Percentiles rank a stretch among this genome's conserved stretches.
Conservation (phyloP, 2,329 filamentous ascomycete genomes). For the Aspergillus proliferans region DNA sequence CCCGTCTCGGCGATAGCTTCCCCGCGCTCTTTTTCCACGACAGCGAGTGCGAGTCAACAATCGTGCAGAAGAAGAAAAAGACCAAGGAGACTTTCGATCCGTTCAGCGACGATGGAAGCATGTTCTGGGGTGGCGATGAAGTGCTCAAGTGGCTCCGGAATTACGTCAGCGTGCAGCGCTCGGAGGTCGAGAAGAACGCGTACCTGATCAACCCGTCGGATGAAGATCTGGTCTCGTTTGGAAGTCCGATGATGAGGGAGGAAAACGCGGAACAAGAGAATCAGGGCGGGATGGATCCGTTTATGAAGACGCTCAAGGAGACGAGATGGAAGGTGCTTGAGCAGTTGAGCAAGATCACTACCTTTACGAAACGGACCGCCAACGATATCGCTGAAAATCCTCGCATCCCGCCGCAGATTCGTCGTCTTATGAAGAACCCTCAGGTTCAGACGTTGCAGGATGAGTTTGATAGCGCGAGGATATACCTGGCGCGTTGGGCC, state of each 20-base stretch:
- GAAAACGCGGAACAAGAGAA: conserved; percentile 36
- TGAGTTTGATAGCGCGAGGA: conserved; percentile 90
- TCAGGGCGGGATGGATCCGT: conserved; percentile 80
- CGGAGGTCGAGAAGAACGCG: conserved; percentile 78
- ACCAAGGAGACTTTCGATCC: conserved; percentile 82
- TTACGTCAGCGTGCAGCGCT: conserved; percentile 78
- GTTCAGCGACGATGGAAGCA: conserved; percentile 68
- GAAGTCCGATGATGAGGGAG: conserved; percentile 40
- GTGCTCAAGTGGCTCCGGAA: conserved; percentile 82
- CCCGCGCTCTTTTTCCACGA: conserved; percentile 97
- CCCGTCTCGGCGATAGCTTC: conserved; percentile 81
- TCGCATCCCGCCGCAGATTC: conserved; percentile 80
- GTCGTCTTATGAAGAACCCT: conserved; percentile 76
- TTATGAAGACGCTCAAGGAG: conserved; percentile 90
- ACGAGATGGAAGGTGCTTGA: conserved; percentile 95
- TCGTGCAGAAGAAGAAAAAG: conserved; percentile 83
- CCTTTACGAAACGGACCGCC: conserved; percentile 84
- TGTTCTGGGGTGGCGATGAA: conserved; percentile 98
- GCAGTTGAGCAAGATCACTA: conserved; percentile 94
- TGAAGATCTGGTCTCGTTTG: conserved; percentile 79
- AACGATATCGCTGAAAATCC: conserved; percentile 90
- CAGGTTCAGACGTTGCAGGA: conserved; percentile 94
- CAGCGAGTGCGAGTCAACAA: conserved; percentile 91
- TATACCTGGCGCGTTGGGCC: conserved; percentile 94
- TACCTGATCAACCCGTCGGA: conserved; percentile 83